Evolutionary conservation across 495 filamentous ascomycete species (phyloP).

Genomic region (Talaromyces borbonicus): DNA sequence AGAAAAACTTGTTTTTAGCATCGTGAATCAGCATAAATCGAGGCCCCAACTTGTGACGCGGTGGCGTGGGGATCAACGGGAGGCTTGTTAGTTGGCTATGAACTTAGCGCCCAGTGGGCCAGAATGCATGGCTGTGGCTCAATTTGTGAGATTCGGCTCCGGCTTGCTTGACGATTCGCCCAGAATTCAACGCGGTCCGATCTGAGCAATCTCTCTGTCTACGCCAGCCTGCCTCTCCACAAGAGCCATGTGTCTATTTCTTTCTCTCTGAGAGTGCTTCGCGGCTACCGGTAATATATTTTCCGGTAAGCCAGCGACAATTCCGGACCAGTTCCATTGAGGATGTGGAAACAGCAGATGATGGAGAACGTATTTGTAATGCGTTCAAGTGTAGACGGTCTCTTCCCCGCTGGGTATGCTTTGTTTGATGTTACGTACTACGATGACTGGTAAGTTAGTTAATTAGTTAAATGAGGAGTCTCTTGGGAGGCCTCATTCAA

Average conservation of each 20-base stretch:
- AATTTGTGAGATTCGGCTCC: too few species aligned
- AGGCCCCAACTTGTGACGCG: conserved; percentile 1
- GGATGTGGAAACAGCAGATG: not conserved
- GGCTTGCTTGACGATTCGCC: too few species aligned
- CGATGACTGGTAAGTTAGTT: not conserved
- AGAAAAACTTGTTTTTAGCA: too few species aligned
- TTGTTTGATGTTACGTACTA: not conserved
- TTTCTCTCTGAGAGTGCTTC: too few species aligned
- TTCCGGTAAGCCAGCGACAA: not conserved
- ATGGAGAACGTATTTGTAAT: not conserved
- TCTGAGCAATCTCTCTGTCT: too few species aligned
- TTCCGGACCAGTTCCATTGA: not conserved
- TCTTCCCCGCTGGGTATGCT: not conserved
- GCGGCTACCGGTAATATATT: too few species aligned
- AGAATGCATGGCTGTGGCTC: not conserved
- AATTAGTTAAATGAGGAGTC: not conserved
- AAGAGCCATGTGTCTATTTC: too few species aligned
- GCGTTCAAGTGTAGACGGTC: not conserved
- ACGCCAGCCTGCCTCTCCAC: too few species aligned
- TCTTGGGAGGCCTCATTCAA: not conserved
- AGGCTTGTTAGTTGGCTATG: conserved; percentile 5
- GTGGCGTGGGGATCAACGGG: conserved; percentile 3
- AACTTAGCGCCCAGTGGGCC: not conserved
- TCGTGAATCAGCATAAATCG: too few species aligned
- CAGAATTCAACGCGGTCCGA: too few species aligned